A percentile compares a stretch with the other conserved stretches of the same genome.
Evolutionary conservation across 495 filamentous ascomycete genomes (phyloP).

Genomic region (Barbatosphaeria neglecta): DNA sequence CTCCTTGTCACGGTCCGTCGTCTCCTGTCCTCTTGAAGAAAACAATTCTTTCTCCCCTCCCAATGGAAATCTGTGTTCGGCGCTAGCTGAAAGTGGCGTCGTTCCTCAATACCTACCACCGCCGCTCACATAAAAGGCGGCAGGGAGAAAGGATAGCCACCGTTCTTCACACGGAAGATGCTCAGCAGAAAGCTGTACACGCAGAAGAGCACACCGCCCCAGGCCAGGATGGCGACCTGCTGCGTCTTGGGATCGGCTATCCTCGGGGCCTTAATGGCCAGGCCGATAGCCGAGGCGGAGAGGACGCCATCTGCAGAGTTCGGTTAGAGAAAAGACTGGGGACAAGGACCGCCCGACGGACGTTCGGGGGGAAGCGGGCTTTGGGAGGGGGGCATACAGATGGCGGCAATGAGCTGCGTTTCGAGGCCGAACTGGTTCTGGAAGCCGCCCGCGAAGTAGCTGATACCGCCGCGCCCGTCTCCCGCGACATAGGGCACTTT

Average conservation of each 20-base stretch:
- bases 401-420: slow-evolving; percentile 88
- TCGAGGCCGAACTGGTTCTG: slow-evolving; percentile 93
- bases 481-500: slow-evolving; percentile 91
- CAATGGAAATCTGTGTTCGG: no score
- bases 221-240: slow-evolving; percentile 70
- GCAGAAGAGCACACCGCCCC: slow-evolving; percentile 64
- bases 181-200: slow-evolving; percentile 92
- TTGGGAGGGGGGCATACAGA: slow-evolving; percentile 57
- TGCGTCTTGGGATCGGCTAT: slow-evolving; percentile 69
- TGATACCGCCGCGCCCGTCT: slow-evolving; percentile 75
- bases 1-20: no score
- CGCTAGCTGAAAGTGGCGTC: no score
- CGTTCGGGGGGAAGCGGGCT: not conserved
- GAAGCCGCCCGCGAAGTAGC: slow-evolving; percentile 88
- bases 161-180: slow-evolving; percentile 89
- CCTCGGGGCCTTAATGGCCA: slow-evolving; percentile 83
- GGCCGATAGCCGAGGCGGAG: slow-evolving; percentile 76
- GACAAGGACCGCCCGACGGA: not conserved
- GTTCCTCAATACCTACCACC: not conserved
- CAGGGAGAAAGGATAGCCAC: slow-evolving; percentile 85
- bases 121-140: slow-evolving; percentile 60
- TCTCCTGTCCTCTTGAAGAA: no score
- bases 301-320: slow-evolving; percentile 66
- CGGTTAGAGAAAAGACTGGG: slow-evolving; percentile 12
- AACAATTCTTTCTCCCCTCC: no score